phyloP scores from a whole-genome alignment of 371 early-diverging fungal species.

The Mortierella sp. region DNA sequence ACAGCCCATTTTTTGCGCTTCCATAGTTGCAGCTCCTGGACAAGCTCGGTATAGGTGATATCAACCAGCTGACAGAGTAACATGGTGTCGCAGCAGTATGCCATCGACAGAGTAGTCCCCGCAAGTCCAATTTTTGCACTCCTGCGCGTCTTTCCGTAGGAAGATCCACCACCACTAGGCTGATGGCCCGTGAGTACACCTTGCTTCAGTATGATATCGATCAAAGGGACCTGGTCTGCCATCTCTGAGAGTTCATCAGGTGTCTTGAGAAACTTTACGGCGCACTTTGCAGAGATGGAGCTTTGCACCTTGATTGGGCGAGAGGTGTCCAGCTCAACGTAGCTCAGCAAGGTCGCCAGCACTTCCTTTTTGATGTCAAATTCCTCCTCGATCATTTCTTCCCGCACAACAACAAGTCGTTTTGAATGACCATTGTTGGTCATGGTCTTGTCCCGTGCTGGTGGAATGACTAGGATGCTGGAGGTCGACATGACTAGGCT shows the following conservation, averaged over 20 bases:
- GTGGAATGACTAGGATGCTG: constrained; percentile 34
- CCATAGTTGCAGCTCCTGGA: constrained; percentile 39
- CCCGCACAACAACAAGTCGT: constrained; percentile 33
- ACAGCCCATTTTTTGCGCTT: constrained; percentile 48
- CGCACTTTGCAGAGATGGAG: constrained; percentile 41
- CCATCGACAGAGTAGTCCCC: constrained; percentile 41
- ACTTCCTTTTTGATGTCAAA: constrained; percentile 53
- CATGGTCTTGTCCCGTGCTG: neutral
- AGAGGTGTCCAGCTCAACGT: constrained; percentile 40
- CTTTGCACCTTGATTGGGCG: constrained; percentile 37
- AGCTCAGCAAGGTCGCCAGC: constrained; percentile 43
- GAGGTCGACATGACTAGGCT: constrained; percentile 22
- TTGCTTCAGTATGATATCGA: constrained; percentile 37
- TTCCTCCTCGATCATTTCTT: constrained; percentile 34
- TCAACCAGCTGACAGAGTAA: constrained; percentile 32
- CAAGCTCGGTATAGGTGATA: constrained; percentile 26
- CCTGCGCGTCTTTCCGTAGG: constrained; percentile 19
- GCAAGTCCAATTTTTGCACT: constrained; percentile 18
- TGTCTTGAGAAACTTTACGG: constrained; percentile 34
- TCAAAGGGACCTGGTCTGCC: constrained; percentile 17
- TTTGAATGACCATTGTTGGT: neutral
- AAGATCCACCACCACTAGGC: constrained; percentile 4
- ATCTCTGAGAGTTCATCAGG: constrained; percentile 19
- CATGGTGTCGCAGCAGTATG: constrained; percentile 42
- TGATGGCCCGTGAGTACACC: constrained; percentile 38